phyloP scores from a whole-genome alignment of 208 protist species.

The Leishmania tropica region DNA sequence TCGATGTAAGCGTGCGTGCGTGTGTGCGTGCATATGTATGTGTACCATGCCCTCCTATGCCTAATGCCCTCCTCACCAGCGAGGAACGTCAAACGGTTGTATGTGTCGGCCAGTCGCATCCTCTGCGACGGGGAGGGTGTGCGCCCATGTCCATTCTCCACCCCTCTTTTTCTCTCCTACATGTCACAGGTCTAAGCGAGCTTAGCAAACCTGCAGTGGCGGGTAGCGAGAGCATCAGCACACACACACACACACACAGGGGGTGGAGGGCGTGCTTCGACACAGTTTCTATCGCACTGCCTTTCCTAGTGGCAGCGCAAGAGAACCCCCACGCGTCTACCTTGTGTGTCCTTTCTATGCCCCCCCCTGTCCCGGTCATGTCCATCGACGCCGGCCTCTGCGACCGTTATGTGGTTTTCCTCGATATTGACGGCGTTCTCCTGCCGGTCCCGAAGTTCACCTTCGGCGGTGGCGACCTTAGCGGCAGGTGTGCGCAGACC shows the following conservation, averaged over 20 bases:
- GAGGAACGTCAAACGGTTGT: background rate
- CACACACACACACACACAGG: too few relatives aligned
- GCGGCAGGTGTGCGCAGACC: conserved; percentile 43
- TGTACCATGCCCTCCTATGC: background rate
- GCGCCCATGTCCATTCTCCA: background rate
- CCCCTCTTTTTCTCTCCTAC: background rate
- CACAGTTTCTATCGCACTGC: background rate
- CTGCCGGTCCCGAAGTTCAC: conserved; percentile 79
- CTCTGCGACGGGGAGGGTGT: background rate
- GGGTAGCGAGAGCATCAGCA: too few relatives aligned
- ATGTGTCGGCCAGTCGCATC: background rate
- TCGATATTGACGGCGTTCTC: conserved; percentile 88
- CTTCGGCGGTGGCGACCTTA: conserved; percentile 84
- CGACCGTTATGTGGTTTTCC: conserved; percentile 76
- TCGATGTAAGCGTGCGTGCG: background rate
- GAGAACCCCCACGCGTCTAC: background rate
- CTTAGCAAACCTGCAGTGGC: background rate
- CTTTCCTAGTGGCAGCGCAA: background rate
- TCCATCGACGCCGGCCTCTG: conserved; percentile 35
- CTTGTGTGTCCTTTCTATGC: background rate
- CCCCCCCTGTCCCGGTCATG: conserved; percentile 1
- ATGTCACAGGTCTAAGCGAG: background rate
- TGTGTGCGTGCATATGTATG: background rate
- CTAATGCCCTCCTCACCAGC: too few relatives aligned
- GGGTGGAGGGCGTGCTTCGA: too few relatives aligned